These are phyloP conservation scores for Periconia sp. DNA, from an alignment of 2,329 filamentous ascomycete species.

Conservation along the genomic window DNA sequence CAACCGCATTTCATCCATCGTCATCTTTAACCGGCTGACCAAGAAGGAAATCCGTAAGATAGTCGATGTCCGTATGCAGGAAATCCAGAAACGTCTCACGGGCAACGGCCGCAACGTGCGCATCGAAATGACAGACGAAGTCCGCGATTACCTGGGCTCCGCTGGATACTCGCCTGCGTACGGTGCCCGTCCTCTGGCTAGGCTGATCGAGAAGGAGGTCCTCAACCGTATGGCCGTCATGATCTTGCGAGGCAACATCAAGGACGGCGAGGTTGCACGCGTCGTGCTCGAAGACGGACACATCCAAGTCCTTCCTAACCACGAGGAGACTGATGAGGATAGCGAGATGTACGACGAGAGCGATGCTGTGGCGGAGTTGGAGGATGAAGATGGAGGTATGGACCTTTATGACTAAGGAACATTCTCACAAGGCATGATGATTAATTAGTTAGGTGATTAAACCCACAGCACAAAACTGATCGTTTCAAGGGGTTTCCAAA, in stretches of 20 bases:
- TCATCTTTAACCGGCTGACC: constrained; percentile 98
- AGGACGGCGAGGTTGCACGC: constrained; percentile 79
- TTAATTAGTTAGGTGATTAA: too few relatives aligned
- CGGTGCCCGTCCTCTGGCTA: constrained; percentile 82
- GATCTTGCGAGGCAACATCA: constrained; percentile 81
- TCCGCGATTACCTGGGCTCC: constrained; percentile 88
- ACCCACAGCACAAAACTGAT: too few relatives aligned
- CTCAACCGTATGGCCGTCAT: constrained; percentile 90
- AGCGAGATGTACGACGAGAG: constrained; percentile 75
- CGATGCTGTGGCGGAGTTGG: constrained; percentile 71
- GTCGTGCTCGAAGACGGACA: constrained; percentile 80
- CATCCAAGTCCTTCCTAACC: constrained; percentile 81
- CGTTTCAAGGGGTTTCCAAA: too few relatives aligned
- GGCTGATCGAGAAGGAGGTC: constrained; percentile 96
- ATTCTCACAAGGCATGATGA: too few relatives aligned
- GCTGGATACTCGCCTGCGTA: constrained; percentile 96
- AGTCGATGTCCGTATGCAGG: constrained; percentile 82
- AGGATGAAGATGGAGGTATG: constrained; percentile 56
- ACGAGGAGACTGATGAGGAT: constrained; percentile 69
- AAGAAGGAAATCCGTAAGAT: constrained; percentile 90
- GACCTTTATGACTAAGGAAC: constrained; percentile 65
- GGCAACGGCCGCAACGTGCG: constrained; percentile 81
- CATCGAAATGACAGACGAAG: constrained; percentile 82
- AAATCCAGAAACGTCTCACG: constrained; percentile 89
- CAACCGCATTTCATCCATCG: constrained; percentile 92